Evolutionary conservation across 257 asterid species (phyloP).

Genomic region (Hygrophila difformis): DNA sequence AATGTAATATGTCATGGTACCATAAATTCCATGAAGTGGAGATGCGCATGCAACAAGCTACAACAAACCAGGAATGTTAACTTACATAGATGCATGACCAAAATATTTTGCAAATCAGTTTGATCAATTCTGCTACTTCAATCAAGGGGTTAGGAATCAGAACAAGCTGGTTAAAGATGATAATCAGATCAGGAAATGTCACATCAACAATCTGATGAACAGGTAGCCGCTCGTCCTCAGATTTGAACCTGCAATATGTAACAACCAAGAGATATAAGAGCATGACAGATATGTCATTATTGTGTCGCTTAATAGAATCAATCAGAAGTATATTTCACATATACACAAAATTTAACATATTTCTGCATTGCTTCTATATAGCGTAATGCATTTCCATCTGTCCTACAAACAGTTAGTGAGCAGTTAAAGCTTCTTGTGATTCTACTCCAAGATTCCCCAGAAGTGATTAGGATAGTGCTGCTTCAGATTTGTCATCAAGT

Average conservation of each 20-base stretch:
- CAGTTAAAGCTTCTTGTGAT: neutral
- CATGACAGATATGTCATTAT: neutral
- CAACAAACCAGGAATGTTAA: neutral
- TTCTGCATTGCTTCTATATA: neutral
- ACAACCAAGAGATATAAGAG: constrained; percentile 17
- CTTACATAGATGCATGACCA: constrained; percentile 97
- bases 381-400: neutral
- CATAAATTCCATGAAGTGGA: too few relatives aligned
- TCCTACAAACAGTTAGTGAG: neutral
- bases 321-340: too few relatives aligned
- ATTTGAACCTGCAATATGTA: constrained; percentile 71
- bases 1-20: too few relatives aligned
- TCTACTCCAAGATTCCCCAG: neutral
- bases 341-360: neutral
- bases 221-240: constrained; percentile 91
- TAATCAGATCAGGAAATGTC: constrained; percentile 84
- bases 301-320: neutral
- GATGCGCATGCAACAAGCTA: neutral
- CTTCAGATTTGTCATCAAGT: too few relatives aligned
- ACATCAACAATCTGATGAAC: constrained; percentile 80
- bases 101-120: constrained; percentile 93
- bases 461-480: neutral
- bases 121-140: constrained; percentile 92
- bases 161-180: constrained; percentile 70
- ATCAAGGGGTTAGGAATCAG: constrained; percentile 69